Evolutionary conservation across 2,329 filamentous ascomycete species (phyloP).

Genomic region (Sporothrix inflata): DNA sequence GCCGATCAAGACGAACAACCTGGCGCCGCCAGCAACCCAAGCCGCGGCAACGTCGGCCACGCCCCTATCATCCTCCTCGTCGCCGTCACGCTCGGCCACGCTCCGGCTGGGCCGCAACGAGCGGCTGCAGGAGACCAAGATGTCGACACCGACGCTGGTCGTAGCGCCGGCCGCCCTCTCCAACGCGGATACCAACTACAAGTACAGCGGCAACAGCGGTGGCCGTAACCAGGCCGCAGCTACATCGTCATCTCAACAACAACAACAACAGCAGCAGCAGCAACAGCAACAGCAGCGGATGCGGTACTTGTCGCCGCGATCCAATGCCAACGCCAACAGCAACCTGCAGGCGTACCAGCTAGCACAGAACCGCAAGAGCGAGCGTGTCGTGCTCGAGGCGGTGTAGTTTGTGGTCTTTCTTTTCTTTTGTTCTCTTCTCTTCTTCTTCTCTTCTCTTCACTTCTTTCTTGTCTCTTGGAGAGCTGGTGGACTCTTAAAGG

Average conservation of each 20-base stretch:
- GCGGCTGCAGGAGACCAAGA: slow-evolving; percentile 46
- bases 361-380: slow-evolving; percentile 54
- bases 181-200: slow-evolving; percentile 29
- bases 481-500: neutral
- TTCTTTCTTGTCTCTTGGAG: neutral
- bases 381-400: slow-evolving; percentile 56
- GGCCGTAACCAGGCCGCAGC: slow-evolving; percentile 19
- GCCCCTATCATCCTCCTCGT: neutral
- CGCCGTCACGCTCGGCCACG: slow-evolving; percentile 30
- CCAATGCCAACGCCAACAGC: slow-evolving; percentile 14
- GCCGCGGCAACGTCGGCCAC: neutral
- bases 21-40: slow-evolving; percentile 20
- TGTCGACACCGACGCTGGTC: slow-evolving; percentile 53
- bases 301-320: slow-evolving; percentile 36
- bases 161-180: slow-evolving; percentile 36
- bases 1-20: slow-evolving; percentile 50
- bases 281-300: slow-evolving; percentile 17
- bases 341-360: slow-evolving; percentile 35
- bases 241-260: neutral
- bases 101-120: slow-evolving; percentile 41
- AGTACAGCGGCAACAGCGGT: neutral
- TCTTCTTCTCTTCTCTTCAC: neutral
- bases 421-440: slow-evolving; percentile 23
- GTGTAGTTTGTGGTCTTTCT: slow-evolving; percentile 39
- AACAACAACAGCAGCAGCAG: neutral